These are phyloP conservation scores for Fusarium sp. DNA, from an alignment of 2,329 filamentous ascomycete species.

Conservation along the genomic window DNA sequence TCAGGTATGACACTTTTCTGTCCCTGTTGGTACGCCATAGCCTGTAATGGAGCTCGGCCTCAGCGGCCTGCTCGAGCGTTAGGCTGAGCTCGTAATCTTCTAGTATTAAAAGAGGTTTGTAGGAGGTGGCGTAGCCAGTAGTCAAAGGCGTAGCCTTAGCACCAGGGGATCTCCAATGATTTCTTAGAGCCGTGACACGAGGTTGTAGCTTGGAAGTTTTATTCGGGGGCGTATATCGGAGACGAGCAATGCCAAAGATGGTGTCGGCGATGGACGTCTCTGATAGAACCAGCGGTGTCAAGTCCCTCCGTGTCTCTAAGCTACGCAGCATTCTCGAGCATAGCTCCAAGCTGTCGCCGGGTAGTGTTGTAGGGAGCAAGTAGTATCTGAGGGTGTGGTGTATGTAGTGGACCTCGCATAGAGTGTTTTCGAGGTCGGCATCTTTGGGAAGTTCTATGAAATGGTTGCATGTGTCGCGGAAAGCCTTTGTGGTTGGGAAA, in stretches of 20 bases:
- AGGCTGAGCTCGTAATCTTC: background rate
- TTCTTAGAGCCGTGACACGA: conserved; percentile 13
- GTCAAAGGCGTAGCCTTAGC: conserved; percentile 27
- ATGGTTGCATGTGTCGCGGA: conserved; percentile 25
- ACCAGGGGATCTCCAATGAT: conserved; percentile 18
- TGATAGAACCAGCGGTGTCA: conserved; percentile 13
- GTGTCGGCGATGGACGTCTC: conserved; percentile 23
- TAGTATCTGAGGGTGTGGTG: conserved; percentile 14
- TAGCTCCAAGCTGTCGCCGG: conserved; percentile 19
- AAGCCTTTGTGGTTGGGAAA: conserved; percentile 14
- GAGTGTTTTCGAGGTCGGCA: conserved; percentile 18
- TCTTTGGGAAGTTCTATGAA: conserved; percentile 21
- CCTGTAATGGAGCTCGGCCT: background rate
- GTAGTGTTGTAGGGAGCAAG: conserved; percentile 22
- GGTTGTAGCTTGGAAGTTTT: conserved; percentile 13
- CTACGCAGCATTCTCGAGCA: conserved; percentile 22
- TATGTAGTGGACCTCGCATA: conserved; percentile 29
- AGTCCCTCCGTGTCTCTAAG: conserved; percentile 24
- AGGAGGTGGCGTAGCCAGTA: conserved; percentile 9
- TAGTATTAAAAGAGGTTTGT: background rate
- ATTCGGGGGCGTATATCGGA: conserved; percentile 10
- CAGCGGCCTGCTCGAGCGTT: background rate
- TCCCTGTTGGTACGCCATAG: background rate
- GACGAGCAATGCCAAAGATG: conserved; percentile 14
- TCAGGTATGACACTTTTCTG: background rate